Evolutionary conservation across 495 filamentous ascomycete genomes (phyloP).

Genomic region (Penicillium angulare): DNA sequence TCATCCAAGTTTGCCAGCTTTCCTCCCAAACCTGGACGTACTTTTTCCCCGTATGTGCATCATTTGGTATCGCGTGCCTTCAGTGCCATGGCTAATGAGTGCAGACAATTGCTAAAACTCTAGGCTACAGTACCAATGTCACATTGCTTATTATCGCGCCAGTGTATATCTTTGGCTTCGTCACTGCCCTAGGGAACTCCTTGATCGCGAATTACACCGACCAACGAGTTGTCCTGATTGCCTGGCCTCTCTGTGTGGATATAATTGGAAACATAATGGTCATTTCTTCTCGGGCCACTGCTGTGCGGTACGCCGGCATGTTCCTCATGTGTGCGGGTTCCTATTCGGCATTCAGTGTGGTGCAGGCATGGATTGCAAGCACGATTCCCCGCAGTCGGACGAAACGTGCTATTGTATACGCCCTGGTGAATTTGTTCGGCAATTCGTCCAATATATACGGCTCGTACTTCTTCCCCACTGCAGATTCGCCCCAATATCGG

Average conservation of each 20-base stretch:
- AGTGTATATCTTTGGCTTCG: conserved; percentile 7
- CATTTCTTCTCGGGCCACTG: conserved; percentile 6
- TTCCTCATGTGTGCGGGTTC: conserved; percentile 14
- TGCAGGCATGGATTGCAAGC: conserved; percentile 7
- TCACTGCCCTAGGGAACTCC: conserved; percentile 1
- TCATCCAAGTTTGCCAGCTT: conserved; percentile 24
- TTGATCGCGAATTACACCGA: conserved; percentile 7
- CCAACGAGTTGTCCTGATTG: conserved; percentile 7
- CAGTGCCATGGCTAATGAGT: no score
- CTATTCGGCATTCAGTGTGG: conserved; percentile 10
- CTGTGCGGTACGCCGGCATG: conserved; percentile 12
- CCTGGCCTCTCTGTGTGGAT: conserved; percentile 7
- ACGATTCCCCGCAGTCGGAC: conserved; percentile 8
- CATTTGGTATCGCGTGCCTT: no score
- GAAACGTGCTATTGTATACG: conserved; percentile 8
- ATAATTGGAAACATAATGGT: conserved; percentile 9
- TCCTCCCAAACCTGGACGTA: conserved; percentile 26
- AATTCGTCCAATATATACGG: conserved; percentile 24
- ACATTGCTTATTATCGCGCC: conserved; percentile 32
- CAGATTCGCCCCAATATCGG: conserved; percentile 16
- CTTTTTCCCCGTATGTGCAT: conserved; percentile 20
- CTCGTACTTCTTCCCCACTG: conserved; percentile 24
- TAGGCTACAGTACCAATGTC: conserved; percentile 59
- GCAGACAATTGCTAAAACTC: conserved; percentile 68
- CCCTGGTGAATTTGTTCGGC: conserved; percentile 12